Evolutionary conservation across 1,139 yeast genomes (phyloP).

Genomic region (Kodamaea derodonti): DNA sequence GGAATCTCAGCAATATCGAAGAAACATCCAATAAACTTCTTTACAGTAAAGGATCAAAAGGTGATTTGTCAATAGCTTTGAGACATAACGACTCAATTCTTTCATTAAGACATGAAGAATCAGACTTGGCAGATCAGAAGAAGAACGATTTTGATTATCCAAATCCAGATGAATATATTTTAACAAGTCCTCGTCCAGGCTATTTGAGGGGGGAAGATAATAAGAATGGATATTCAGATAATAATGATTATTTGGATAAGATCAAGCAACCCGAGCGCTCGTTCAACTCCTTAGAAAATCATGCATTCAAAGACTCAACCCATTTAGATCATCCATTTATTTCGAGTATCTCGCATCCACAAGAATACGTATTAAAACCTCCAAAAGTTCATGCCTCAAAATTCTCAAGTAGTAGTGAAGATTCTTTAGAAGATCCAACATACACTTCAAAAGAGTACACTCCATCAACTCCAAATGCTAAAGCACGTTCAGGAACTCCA

Average conservation of each 20-base stretch:
- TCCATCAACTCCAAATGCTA: constrained; percentile 5
- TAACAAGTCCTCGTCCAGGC: background rate
- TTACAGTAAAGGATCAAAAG: constrained; percentile 8
- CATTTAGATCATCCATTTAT: constrained; percentile 2
- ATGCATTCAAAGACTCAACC: background rate
- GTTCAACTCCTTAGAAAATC: background rate
- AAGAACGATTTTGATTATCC: background rate
- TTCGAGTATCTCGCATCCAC: too few species aligned
- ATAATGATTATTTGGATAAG: background rate
- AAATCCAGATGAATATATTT: background rate
- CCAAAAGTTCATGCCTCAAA: constrained; percentile 18
- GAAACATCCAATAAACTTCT: constrained; percentile 5
- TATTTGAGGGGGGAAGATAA: too few species aligned
- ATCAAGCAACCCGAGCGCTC: background rate
- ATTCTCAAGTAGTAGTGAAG: constrained; percentile 12
- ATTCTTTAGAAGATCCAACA: background rate
- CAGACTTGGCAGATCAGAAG: background rate
- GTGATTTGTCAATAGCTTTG: constrained; percentile 30
- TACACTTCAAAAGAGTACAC: constrained; percentile 2
- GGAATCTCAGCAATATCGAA: constrained; percentile 3
- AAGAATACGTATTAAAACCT: constrained; percentile 16
- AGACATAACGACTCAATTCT: constrained; percentile 45
- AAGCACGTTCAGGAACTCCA: background rate
- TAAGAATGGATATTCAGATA: background rate
- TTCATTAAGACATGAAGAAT: constrained; percentile 19